Percentiles rank a stretch among this genome's conserved stretches.
phyloP scores from a whole-genome alignment of 2,329 filamentous ascomycete genomes.

The Colletotrichum abscissum region DNA sequence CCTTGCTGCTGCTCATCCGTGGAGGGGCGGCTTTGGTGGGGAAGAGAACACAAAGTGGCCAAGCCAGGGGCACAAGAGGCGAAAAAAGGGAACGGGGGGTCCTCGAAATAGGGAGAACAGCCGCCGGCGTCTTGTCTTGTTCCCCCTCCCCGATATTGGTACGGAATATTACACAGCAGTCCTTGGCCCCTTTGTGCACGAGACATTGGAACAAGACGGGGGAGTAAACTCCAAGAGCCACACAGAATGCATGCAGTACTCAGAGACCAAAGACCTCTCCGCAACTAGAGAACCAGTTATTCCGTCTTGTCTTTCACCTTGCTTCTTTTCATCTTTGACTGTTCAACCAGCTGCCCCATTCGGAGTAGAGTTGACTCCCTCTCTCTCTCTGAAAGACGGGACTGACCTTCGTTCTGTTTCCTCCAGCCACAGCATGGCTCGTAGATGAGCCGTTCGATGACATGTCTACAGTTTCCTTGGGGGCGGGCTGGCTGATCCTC shows the following conservation, averaged over 20 bases:
- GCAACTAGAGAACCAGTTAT: not conserved
- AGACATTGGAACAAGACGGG: constrained; percentile 2
- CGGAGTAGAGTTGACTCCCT: not conserved
- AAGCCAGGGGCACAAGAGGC: not conserved
- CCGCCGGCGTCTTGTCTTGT: constrained; percentile 1
- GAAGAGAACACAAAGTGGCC: constrained; percentile 11
- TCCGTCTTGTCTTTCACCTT: not conserved
- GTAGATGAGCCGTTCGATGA: not conserved
- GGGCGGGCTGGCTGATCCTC: constrained; percentile 18
- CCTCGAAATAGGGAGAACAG: constrained; percentile 12
- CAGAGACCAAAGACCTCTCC: not conserved
- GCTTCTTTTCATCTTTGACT: constrained; percentile 1
- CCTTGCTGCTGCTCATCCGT: constrained; percentile 28
- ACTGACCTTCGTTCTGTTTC: not conserved
- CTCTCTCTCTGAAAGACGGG: not conserved
- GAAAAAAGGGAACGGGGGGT: not conserved
- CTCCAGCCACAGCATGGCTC: constrained; percentile 23
- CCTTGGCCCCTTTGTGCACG: constrained; percentile 1
- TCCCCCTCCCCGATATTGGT: not conserved
- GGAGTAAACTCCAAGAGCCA: not conserved
- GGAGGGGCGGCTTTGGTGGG: constrained; percentile 21
- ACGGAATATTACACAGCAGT: not conserved
- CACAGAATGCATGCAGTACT: not conserved
- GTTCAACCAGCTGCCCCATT: not conserved
- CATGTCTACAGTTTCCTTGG: not conserved